Conservation (phyloP, 192 early-diverging fungal species). For the Coemansia interrupta region DNA sequence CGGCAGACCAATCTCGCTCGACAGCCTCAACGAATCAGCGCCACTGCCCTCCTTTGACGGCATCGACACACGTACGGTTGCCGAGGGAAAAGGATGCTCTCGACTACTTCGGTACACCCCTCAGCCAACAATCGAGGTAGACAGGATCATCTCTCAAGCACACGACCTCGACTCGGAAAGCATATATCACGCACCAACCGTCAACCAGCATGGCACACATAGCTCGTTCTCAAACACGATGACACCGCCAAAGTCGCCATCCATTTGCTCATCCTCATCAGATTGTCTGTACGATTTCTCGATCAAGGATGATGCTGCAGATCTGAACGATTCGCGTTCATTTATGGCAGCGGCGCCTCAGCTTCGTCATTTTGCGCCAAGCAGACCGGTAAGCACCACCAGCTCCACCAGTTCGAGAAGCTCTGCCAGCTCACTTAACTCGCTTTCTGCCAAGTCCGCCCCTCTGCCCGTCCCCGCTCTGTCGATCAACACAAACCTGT, state of each 20-base stretch:
- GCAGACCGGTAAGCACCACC: not conserved
- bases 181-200: slow-evolving; percentile 3
- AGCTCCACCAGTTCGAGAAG: not conserved
- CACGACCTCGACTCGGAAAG: not conserved
- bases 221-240: not conserved
- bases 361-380: slow-evolving; percentile 5
- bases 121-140: slow-evolving; percentile 25
- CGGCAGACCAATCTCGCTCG: slow-evolving; percentile 11
- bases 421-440: too few species aligned
- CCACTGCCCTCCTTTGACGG: slow-evolving; percentile 23
- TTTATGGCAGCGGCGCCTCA: slow-evolving; percentile 5
- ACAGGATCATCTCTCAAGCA: slow-evolving; percentile 15
- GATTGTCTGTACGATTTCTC: slow-evolving; percentile 12
- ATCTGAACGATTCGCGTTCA: slow-evolving; percentile 7
- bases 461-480: not conserved
- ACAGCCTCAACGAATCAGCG: slow-evolving; percentile 9
- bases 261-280: not conserved
- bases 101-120: slow-evolving; percentile 25
- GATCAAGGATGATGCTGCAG: not conserved
- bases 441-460: not conserved
- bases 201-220: not conserved
- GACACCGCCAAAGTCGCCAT: slow-evolving; percentile 17
- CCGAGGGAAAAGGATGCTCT: slow-evolving; percentile 8
- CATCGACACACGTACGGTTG: slow-evolving; percentile 3
- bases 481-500: slow-evolving; percentile 5